These are phyloP conservation scores for Globisporangium okanoganense DNA, from an alignment of 352 stramenopile species.

Conservation along the genomic window DNA sequence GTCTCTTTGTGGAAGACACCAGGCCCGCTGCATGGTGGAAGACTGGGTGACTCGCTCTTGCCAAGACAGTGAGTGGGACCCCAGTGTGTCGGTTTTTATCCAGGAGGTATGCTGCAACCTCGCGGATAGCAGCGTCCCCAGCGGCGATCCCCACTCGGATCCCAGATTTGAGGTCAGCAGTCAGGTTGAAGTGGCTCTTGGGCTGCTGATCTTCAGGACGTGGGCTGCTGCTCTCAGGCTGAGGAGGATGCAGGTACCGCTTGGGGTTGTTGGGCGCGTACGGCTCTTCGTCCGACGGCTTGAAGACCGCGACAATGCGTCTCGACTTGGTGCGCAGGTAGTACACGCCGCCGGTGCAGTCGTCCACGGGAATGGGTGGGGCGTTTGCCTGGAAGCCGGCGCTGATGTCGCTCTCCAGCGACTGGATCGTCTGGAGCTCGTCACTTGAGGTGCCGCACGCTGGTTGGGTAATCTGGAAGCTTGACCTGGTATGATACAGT, in stretches of 20 bases:
- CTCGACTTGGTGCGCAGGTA: slow-evolving; percentile 40
- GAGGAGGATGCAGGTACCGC: slow-evolving; percentile 7
- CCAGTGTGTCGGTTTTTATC: slow-evolving; percentile 40
- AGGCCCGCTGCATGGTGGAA: slow-evolving; percentile 27
- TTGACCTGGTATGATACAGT: background rate
- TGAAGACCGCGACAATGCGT: slow-evolving; percentile 56
- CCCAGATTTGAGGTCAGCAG: background rate
- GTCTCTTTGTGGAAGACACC: background rate
- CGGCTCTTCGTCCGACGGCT: slow-evolving; percentile 60
- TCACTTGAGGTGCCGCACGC: background rate
- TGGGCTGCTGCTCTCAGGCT: background rate
- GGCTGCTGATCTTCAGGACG: background rate
- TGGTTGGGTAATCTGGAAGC: background rate
- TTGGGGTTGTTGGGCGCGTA: slow-evolving; percentile 69
- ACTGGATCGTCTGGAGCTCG: slow-evolving; percentile 14
- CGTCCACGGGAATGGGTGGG: slow-evolving; percentile 38
- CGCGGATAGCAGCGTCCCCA: slow-evolving; percentile 44
- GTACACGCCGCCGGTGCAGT: slow-evolving; percentile 67
- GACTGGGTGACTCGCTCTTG: slow-evolving; percentile 26
- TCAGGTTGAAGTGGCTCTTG: background rate
- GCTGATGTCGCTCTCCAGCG: slow-evolving; percentile 26
- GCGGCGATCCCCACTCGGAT: slow-evolving; percentile 49
- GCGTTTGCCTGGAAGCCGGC: slow-evolving; percentile 30
- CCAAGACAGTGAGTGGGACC: slow-evolving; percentile 44
- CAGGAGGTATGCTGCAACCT: slow-evolving; percentile 52